These are phyloP conservation scores for Kwoniella sp. DNA, from an alignment of 768 basidiomycete genomes.

Conservation along the genomic window DNA sequence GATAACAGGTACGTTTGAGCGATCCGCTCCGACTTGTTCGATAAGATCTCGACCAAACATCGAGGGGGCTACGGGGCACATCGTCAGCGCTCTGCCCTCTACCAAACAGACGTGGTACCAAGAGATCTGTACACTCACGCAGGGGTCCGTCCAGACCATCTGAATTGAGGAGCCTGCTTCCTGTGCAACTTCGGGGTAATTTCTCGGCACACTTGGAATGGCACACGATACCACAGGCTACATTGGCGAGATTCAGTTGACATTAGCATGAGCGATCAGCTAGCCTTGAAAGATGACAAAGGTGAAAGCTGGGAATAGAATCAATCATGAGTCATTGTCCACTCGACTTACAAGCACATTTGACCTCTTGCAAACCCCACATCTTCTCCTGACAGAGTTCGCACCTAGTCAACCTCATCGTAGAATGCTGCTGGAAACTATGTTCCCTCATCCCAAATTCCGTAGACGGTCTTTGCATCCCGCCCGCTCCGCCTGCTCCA, in stretches of 20 bases:
- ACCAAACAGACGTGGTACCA: too few species aligned
- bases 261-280: too few species aligned
- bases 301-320: too few species aligned
- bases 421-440: slow-evolving; percentile 82
- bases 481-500: slow-evolving; percentile 11
- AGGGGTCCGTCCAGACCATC: slow-evolving; percentile 50
- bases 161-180: slow-evolving; percentile 46
- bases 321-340: too few species aligned
- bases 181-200: slow-evolving; percentile 67
- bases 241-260: too few species aligned
- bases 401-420: slow-evolving; percentile 85
- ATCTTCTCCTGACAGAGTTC: slow-evolving; percentile 97
- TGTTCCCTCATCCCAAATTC: slow-evolving; percentile 63
- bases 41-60: slow-evolving; percentile 89
- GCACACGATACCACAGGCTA: slow-evolving; percentile 81
- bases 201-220: slow-evolving; percentile 81
- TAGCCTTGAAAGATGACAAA: too few species aligned
- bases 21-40: slow-evolving; percentile 68
- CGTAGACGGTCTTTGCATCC: slow-evolving; percentile 40
- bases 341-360: slow-evolving; percentile 84
- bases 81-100: too few species aligned
- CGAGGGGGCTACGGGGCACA: slow-evolving; percentile 65
- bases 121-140: slow-evolving; percentile 34
- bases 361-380: slow-evolving; percentile 90
- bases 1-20: slow-evolving; percentile 69